Conservation (phyloP, 352 stramenopile genomes). For the Phytophthora melonis region DNA sequence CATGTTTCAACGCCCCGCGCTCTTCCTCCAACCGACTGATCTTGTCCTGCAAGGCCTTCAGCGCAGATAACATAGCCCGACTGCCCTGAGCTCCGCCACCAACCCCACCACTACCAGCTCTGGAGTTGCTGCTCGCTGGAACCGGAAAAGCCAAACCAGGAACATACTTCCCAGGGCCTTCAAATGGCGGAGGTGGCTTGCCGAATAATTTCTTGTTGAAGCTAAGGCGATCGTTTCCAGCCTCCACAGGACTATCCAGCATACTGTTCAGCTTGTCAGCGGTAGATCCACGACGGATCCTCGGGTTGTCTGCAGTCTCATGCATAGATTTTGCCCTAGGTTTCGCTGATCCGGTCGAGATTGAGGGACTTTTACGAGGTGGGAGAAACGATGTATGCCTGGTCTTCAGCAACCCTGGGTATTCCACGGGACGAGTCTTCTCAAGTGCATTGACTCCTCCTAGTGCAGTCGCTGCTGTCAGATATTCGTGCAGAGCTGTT, state of each 20-base stretch:
- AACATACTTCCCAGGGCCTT: not conserved
- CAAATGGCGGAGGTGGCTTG: conserved; percentile 18
- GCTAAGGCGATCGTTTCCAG: conserved; percentile 20
- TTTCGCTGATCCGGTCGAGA: conserved; percentile 10
- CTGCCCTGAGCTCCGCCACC: conserved; percentile 50
- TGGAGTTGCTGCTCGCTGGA: conserved; percentile 16
- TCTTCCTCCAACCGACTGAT: conserved; percentile 76
- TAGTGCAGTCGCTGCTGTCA: conserved; percentile 39
- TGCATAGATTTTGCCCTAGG: conserved; percentile 32
- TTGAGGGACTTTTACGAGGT: conserved; percentile 16
- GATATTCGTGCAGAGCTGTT: conserved; percentile 30
- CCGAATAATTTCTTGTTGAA: conserved; percentile 49
- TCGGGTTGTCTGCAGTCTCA: conserved; percentile 8
- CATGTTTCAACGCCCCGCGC: conserved; percentile 58
- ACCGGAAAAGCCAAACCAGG: conserved; percentile 17
- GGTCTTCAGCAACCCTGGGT: conserved; percentile 18
- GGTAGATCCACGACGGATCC: not conserved
- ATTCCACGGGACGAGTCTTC: conserved; percentile 36
- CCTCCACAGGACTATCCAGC: not conserved
- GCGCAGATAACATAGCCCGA: conserved; percentile 70
- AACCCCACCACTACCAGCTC: conserved; percentile 1
- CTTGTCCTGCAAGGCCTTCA: conserved; percentile 87
- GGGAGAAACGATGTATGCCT: conserved; percentile 40
- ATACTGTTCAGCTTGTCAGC: conserved; percentile 2
- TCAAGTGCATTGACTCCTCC: conserved; percentile 8